Base-by-base conservation (phyloP, 352 stramenopile species). In the Thalassiosira allenii region DNA sequence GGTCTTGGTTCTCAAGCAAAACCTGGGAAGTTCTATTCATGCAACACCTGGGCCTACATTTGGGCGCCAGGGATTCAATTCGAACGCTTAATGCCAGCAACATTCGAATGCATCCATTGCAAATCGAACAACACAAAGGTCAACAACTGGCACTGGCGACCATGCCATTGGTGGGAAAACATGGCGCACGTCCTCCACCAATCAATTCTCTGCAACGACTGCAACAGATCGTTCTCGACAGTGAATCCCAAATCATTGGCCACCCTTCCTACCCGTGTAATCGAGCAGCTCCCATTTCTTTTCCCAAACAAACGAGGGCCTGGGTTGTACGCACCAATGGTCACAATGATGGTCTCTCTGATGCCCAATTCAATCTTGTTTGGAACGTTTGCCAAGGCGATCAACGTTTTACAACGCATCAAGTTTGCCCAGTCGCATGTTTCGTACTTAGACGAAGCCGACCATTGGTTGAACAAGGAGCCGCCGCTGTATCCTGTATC, bases 151-250 rank as follows among this genome's bases (percentile, higher is more conserved):
- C 6, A 12, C 22, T 57, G 17, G 17, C 49, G 49, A 8, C 49
- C 49, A 14, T 57, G 23, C 49, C 49, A 57, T 57, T 57, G 49
- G 49, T 57, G 49, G 49, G 49, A 57, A 8, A 12, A 57, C 6
- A 57, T 27, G 8, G 49, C 20, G 49, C 20, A 57, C 23, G 49
- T 57, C 23, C 8, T 29, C 8, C 49, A 57, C 23, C 49, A 27
- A 12, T 8, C 6, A 12, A 20, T 29, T 25, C 11, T 25, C 6
- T 57, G 49, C 23, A 8, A 20, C 49, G 23, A n/a, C 22, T 63
- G 53, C 22, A 23, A 23, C 8, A 23, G 8, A 23, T 14, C 8
- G 12, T 63, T 33, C 11, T 4, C 22, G 9, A 37, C 25, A 9
- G 37, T 63, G 6, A 11, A 41, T 22, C 12, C 6, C 6, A 23